Base-by-base conservation (phyloP, 2,329 filamentous ascomycete species). In the Epicoccum sorghinum region DNA sequence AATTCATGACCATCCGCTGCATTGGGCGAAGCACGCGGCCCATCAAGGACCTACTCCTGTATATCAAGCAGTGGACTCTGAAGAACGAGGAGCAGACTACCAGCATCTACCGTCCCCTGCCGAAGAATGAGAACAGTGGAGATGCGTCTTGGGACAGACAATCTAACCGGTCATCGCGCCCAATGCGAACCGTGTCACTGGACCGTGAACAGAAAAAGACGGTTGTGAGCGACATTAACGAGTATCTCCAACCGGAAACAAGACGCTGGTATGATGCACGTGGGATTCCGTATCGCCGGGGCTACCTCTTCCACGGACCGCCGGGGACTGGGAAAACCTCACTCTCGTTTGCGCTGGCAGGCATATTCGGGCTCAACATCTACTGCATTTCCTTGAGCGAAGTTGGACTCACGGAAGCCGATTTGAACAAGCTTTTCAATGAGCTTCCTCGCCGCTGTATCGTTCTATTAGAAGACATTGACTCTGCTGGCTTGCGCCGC, bases 211-310 rank as follows among this genome's bases (percentile, higher is more conserved):
- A 90, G 66, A 93, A 93, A 73, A 77, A 81, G 1, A 79, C 81
- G 29, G 80, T 93, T 3, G 75, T 93, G 8, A 77, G 78, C 24
- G 90, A 95, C 64, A 87, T 93, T 65, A 89, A 90, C 61, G 89
- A 92, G 63, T 93, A 91, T 59, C 79, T 95, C 0, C 85, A 91
- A 48, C 89, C 89, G 0, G 77, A 80, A 0, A 90, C 86, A 0
- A 83, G 86, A 1, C 80, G 86, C n/a, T 96, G 91, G 90, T 96
- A 96, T 69, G 82, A 87, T 0, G 89, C 90, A 61, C 83, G 91
- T 6, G 91, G 91, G 0, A 93, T 96, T 27, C 91, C 92, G 0
- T 96, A 96, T 70, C 84, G 91, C 12, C 83, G 91, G 4, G 92
- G 91, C 0, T 96, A 95, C 66, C 82, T 96, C 0, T 85, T 96